Conservation (phyloP, 169 alveolate species). For the Babesia ovata region DNA sequence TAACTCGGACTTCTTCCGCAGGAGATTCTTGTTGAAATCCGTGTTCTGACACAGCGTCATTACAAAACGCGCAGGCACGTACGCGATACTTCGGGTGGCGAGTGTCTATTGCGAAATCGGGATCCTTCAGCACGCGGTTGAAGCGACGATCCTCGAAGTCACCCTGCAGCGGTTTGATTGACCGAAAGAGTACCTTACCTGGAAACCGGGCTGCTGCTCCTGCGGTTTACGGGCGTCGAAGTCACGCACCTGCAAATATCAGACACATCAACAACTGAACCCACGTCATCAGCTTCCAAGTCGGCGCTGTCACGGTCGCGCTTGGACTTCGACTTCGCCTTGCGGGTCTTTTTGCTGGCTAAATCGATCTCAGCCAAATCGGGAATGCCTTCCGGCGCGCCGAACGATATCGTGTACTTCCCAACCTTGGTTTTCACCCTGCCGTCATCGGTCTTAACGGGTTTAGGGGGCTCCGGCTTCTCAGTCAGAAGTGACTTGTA, state of each 20-base stretch:
- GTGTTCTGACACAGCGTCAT: constrained; percentile 34
- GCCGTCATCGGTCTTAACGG: constrained; percentile 14
- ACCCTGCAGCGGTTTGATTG: constrained; percentile 16
- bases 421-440: constrained; percentile 54
- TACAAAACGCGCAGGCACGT: constrained; percentile 19
- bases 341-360: neutral
- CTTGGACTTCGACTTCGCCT: constrained; percentile 25
- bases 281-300: constrained; percentile 29
- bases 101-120: constrained; percentile 86
- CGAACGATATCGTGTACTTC: constrained; percentile 60
- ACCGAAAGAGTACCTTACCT: neutral
- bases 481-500: constrained; percentile 9
- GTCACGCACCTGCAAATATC: constrained; percentile 47
- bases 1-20: constrained; percentile 38
- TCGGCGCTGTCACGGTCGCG: neutral
- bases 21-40: constrained; percentile 57
- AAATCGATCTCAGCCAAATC: constrained; percentile 13
- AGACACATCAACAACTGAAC: neutral
- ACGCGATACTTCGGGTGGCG: constrained; percentile 86
- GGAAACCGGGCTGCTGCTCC: constrained; percentile 62
- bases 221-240: constrained; percentile 46
- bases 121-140: constrained; percentile 75
- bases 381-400: constrained; percentile 42
- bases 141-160: constrained; percentile 79
- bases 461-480: neutral